Evolutionary conservation across 306 rosid species (phyloP), one percentile per base, ranked within the genome.

Genomic region (Ammopiptanthus mongolicus): DNA sequence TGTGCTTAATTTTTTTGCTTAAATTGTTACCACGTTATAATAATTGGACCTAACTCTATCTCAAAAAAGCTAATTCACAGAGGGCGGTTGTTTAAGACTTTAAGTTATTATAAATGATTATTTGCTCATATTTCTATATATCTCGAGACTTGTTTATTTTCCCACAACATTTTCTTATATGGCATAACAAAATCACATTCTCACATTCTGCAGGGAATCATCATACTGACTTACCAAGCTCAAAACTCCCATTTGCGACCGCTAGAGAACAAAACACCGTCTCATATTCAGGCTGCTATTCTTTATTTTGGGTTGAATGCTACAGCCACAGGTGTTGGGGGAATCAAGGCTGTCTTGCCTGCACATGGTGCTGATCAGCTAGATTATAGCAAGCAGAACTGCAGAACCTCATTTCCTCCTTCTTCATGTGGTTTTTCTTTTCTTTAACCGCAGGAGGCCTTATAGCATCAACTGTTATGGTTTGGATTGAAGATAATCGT

Each of bases 301-400:
- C 76, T 82, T 4, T 73, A 68, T 21, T 33, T 46, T 2, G 89
- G 89, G 11, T 69, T 82, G 51, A 73, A 82, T 59, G 47, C 53
- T 3, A 36, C 55, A 3, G 89, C 89, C 47, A 13, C 8, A 3
- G 83, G 83, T 55, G 55, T 69, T 1, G 86, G 81, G 17, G 86
- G 89, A 31, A 18, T 76, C 18, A 76, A 58, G 74, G 75, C 83
- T 22, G 19, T 80, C 51, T 80, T 85, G 46, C 73, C 81, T 15
- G 60, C 86, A 56, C 85, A 85, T 42, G 89, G 89, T 11, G 89
- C 84, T 8, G 85, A 82, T 67, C 86, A 82, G 47, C 76, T 82
- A 3, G 85, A 79, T 31, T 72, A 41, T 55, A 37, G 31, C 22
- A 79, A 85, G 10, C 77, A 64, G 67, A 44, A 61, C 13, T 78